Conservation (phyloP, 345 rosid species). For the Arabis hirsuta region DNA sequence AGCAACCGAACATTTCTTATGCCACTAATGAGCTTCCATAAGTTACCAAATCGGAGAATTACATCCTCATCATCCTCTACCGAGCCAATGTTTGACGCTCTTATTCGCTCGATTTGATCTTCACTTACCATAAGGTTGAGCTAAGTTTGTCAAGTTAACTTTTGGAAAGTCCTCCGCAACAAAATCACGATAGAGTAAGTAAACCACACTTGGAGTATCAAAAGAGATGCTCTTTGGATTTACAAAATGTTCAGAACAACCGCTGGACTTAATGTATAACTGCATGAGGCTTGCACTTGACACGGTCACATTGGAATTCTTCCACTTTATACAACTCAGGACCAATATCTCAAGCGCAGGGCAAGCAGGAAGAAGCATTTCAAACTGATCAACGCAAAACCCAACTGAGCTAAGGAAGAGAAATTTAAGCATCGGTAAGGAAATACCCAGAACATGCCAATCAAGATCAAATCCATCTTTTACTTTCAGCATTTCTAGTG, state of each 20-base stretch:
- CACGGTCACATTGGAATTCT: background rate
- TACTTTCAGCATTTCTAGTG: background rate
- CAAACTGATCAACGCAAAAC: background rate
- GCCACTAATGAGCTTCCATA: background rate
- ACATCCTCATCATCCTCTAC: background rate
- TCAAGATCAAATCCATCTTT: too few relatives aligned
- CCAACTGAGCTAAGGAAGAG: too few relatives aligned
- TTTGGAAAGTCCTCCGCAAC: background rate
- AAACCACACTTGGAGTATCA: background rate
- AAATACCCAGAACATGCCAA: too few relatives aligned
- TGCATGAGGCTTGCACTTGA: background rate
- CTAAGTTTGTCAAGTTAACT: background rate
- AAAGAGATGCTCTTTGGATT: background rate
- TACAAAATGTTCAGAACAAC: too few relatives aligned
- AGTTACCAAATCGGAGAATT: background rate
- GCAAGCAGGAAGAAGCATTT: background rate
- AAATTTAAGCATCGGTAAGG: too few relatives aligned
- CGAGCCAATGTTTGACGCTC: background rate
- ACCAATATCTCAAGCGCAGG: background rate
- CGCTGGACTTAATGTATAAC: background rate
- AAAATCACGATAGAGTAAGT: background rate
- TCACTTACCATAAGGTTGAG: background rate
- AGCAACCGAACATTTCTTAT: background rate
- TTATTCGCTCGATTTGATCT: background rate
- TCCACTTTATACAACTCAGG: background rate